Conservation (phyloP, 2,329 filamentous ascomycete species). For the Fusarium verticillioides region DNA sequence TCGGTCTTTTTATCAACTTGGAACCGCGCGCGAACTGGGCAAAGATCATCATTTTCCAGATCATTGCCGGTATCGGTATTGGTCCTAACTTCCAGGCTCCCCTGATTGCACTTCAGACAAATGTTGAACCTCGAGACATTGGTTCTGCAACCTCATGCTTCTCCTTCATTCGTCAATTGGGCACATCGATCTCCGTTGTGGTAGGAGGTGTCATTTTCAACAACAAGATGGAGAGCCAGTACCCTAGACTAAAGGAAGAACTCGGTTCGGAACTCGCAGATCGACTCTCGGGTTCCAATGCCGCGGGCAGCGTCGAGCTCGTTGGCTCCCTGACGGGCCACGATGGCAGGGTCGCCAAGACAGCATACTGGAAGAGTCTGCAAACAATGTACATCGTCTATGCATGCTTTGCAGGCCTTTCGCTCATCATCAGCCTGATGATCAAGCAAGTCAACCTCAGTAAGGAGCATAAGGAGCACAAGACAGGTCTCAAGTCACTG, state of each 20-base stretch:
- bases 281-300: conserved; percentile 67
- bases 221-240: conserved; percentile 73
- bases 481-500: conserved; percentile 64
- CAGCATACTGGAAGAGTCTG: conserved; percentile 62
- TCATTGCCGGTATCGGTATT: conserved; percentile 71
- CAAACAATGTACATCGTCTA: conserved; percentile 69
- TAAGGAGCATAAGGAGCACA: conserved; percentile 66
- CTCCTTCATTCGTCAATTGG: conserved; percentile 74
- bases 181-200: conserved; percentile 74
- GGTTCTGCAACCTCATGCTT: conserved; percentile 76
- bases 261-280: conserved; percentile 63
- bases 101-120: conserved; percentile 74
- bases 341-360: conserved; percentile 56
- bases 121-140: conserved; percentile 70
- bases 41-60: conserved; percentile 70
- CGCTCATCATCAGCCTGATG: conserved; percentile 59
- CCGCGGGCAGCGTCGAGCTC: conserved; percentile 69
- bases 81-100: conserved; percentile 77
- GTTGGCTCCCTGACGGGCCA: conserved; percentile 62
- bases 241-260: conserved; percentile 57
- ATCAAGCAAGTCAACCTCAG: conserved; percentile 62
- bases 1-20: conserved; percentile 72
- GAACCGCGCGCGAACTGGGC: conserved; percentile 64
- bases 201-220: conserved; percentile 84
- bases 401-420: conserved; percentile 59